These are phyloP conservation scores for Penicillium sp. DNA, from an alignment of 2,329 filamentous ascomycete genomes.

Conservation along the genomic window DNA sequence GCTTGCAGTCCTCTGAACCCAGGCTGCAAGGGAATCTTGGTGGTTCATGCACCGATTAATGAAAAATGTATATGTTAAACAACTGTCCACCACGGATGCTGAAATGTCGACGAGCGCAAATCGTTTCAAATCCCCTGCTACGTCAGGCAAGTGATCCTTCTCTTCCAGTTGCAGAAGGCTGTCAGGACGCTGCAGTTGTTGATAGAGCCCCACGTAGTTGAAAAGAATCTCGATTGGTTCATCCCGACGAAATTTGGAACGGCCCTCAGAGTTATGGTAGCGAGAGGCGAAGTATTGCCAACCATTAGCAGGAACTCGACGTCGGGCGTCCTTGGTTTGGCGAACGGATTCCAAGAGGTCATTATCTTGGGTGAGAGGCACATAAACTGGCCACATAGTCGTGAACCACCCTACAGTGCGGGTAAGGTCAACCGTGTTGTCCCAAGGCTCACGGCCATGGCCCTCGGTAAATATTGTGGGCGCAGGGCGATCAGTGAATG, in stretches of 20 bases:
- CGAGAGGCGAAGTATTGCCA: background rate
- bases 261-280: background rate
- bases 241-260: background rate
- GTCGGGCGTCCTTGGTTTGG: background rate
- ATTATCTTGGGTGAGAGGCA: too few relatives aligned
- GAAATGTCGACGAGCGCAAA: too few relatives aligned
- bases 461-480: slow-evolving; percentile 3
- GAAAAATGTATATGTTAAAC: too few relatives aligned
- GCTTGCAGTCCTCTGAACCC: too few relatives aligned
- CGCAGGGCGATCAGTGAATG: background rate
- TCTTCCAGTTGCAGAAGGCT: too few relatives aligned
- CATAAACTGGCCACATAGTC: background rate
- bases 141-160: too few relatives aligned
- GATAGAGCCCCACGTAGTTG: background rate
- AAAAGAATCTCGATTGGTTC: background rate
- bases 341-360: too few relatives aligned
- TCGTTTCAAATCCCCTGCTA: too few relatives aligned
- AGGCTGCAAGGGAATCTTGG: too few relatives aligned
- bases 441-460: slow-evolving; percentile 4
- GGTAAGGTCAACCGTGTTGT: background rate
- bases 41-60: too few relatives aligned
- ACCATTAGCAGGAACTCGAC: background rate
- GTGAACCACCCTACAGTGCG: slow-evolving; percentile 7
- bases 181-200: too few relatives aligned
- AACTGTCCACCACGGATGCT: too few relatives aligned